These are phyloP conservation scores for Didymella glomerata DNA, from an alignment of 2,329 filamentous ascomycete genomes.

Conservation along the genomic window DNA sequence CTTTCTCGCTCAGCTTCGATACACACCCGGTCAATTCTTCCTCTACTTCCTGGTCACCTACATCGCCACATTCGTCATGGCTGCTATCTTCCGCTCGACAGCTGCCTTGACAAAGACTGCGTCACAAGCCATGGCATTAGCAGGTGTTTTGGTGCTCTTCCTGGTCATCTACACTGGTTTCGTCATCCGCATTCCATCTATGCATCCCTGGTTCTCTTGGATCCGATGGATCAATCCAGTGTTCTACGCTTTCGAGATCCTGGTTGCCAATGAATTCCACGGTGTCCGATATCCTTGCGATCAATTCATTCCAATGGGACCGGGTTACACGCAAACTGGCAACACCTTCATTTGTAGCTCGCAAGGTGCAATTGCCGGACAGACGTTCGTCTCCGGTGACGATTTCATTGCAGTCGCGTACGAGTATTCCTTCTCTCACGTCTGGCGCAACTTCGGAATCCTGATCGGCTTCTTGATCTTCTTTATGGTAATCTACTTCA, in stretches of 20 bases:
- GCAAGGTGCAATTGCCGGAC: slow-evolving; percentile 52
- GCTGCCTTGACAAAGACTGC: slow-evolving; percentile 75
- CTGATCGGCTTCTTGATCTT: slow-evolving; percentile 69
- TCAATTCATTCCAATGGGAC: slow-evolving; percentile 50
- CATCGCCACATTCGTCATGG: slow-evolving; percentile 72
- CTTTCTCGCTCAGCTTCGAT: slow-evolving; percentile 82
- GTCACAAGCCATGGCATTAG: slow-evolving; percentile 64
- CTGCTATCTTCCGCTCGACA: slow-evolving; percentile 82
- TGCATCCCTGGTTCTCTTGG: slow-evolving; percentile 53
- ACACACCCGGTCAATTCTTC: slow-evolving; percentile 80
- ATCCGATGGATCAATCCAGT: slow-evolving; percentile 73
- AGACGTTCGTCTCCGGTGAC: slow-evolving; percentile 52
- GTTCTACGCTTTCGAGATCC: slow-evolving; percentile 78
- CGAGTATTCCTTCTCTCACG: slow-evolving; percentile 53
- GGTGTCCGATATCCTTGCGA: slow-evolving; percentile 48
- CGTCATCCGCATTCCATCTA: slow-evolving; percentile 70
- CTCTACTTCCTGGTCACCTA: slow-evolving; percentile 72
- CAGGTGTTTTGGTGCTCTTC: slow-evolving; percentile 66
- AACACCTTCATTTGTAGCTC: slow-evolving; percentile 50
- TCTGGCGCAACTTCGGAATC: slow-evolving; percentile 66
- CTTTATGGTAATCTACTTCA: slow-evolving; percentile 71
- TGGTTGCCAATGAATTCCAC: slow-evolving; percentile 77
- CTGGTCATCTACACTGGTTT: slow-evolving; percentile 75
- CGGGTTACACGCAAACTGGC: slow-evolving; percentile 41
- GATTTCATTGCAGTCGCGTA: slow-evolving; percentile 45